Base-by-base conservation (phyloP, 805 yeast genomes). In the Pichia californica region DNA sequence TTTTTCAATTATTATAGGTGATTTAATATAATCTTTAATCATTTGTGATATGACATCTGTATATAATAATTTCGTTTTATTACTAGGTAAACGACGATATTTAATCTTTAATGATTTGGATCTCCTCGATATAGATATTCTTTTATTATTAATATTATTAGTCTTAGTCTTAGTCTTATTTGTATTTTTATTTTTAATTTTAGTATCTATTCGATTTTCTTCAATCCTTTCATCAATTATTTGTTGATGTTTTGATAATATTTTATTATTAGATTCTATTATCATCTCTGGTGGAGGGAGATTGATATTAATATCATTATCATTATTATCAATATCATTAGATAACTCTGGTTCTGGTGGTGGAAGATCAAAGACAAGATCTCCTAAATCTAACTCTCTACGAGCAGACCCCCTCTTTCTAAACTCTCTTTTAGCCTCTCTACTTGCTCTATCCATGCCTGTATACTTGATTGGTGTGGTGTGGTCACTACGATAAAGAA, bases 41-140 rank as follows among this genome's bases (percentile, higher is more conserved):
- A 63, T 49, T 47, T 62, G 65, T 19, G 52, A 49, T 14, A 64
- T 48, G 14, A 64, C 65, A 48, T 64, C 69, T 36, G 63, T 38
- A 8, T 67, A 54, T 5, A 61, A 54, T 14, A 65, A 38, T 40
- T 52, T 55, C 6, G 59, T 45, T 36, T 51, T 52, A 34, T 63
- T 61, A 7, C 56, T 50, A 3, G 63, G 58, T 25, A 55, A 42
- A 30, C 63, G 52, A 20, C 51, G 46, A 38, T 61, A 58, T 31
- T 50, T 55, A 23, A 60, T 41, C 31, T 54, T 50, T 9, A 59
- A 43, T 11, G 48, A 29, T 28, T 21, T 43, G 1, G 37, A 38
- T 36, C 45, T 29, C 31, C 9, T 23, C 9, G 34, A 33, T 5
- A 32, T 18, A 8, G 29, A 15, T 10, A 10, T 13, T 23, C 38